Evolutionary conservation across 495 filamentous ascomycete species (phyloP), one percentile per base, ranked within the genome.

Genomic region (Xylaria curta): DNA sequence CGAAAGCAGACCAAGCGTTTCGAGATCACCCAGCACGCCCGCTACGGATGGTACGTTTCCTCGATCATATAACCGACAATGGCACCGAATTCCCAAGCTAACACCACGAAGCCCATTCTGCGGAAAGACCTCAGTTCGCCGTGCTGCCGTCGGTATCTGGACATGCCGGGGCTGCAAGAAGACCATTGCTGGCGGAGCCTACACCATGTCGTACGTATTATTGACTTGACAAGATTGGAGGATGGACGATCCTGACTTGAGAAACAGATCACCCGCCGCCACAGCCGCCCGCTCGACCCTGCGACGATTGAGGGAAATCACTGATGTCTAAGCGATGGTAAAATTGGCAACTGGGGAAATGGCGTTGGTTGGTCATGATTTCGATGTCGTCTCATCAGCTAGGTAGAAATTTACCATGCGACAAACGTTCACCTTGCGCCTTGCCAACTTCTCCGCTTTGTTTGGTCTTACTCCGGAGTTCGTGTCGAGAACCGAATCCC

Each of bases 1-100:
- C 94, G 96, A 88, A 99, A 98, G 89, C 96, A 98, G 85, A 93
- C 98, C 82, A 99, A 99, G 93, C 97, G 97, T 91, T 97, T 98
- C 92, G 96, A 99, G 92, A 91, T 97, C 81, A 91, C 92, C 68
- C 95, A 98, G 85, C 95, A 98, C 89, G 93, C 94, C 84, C 89
- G 91, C 82, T 98, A 98, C 89, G 90, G 87, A 69, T 93, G 91
- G 69, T 89, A 95, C 92, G 74, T 94, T 92, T 89, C 47, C 36
- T 21, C 47, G 65, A 71, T 42, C 1, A 36, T 4, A 38, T 19
- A 12, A 3, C 33, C 64, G 40, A 40, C 24, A 10, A 42, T 8
- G 54, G 49, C 21, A 38, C 9, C 26, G 26, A 44, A 0, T 12
- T 44, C 8, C 21, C 33, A 61, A 68, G 62, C 46, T 60, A 58